These are phyloP conservation scores for Sechiopsis laciniata DNA, from an alignment of 306 rosid species.

Conservation along the genomic window DNA sequence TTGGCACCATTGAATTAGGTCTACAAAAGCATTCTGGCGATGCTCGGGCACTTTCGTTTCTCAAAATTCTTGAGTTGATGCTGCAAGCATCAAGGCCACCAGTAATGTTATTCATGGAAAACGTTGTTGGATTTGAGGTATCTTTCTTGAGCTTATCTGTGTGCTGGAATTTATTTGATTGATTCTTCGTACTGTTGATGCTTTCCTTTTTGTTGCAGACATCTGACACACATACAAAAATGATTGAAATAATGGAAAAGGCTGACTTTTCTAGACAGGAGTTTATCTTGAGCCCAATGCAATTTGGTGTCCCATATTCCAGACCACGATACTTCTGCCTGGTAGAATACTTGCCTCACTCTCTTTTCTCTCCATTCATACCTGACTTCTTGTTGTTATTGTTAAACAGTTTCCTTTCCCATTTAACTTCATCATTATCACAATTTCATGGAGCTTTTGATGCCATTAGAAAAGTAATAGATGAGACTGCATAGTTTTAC, in stretches of 20 bases:
- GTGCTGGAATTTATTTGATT: constrained; percentile 14
- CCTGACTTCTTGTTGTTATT: not conserved
- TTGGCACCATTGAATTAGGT: constrained; percentile 49
- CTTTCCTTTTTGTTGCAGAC: constrained; percentile 40
- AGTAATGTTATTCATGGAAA: constrained; percentile 72
- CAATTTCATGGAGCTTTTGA: constrained; percentile 6
- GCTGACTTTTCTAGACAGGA: constrained; percentile 61
- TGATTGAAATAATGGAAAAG: constrained; percentile 65
- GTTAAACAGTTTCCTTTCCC: constrained; percentile 4
- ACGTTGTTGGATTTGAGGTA: constrained; percentile 97
- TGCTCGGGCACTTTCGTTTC: constrained; percentile 91
- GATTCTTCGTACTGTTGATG: constrained; percentile 15
- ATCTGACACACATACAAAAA: constrained; percentile 69
- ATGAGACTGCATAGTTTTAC: not conserved
- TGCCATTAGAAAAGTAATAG: not conserved
- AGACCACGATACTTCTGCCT: constrained; percentile 95
- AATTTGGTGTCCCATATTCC: constrained; percentile 92
- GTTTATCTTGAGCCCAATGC: constrained; percentile 85
- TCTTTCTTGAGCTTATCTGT: constrained; percentile 23
- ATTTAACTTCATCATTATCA: not conserved
- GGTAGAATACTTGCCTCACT: constrained; percentile 42
- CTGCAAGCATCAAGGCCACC: constrained; percentile 58
- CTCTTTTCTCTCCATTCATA: constrained; percentile 19
- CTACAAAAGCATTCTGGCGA: constrained; percentile 84
- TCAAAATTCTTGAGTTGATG: constrained; percentile 83